Percentiles rank a stretch among this genome's conserved stretches.
phyloP scores from a whole-genome alignment of 129 eudicot genomes.

The Tanacetum coccineum region DNA sequence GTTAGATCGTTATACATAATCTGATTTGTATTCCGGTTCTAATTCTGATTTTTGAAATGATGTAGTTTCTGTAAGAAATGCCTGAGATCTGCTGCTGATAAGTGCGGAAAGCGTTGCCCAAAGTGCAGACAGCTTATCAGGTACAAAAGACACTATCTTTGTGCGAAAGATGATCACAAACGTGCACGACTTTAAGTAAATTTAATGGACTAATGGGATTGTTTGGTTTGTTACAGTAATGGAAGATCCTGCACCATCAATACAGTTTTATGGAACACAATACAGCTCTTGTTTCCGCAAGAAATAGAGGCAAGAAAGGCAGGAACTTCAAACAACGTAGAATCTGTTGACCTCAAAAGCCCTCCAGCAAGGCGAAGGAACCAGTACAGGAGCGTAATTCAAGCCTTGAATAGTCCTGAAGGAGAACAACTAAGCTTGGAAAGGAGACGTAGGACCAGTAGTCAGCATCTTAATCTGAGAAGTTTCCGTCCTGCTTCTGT shows the following conservation, averaged over 20 bases:
- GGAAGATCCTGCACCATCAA: slow-evolving; percentile 82
- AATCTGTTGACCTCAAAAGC: slow-evolving; percentile 23
- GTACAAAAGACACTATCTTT: slow-evolving; percentile 24
- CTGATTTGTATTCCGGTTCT: background rate
- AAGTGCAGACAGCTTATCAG: slow-evolving; percentile 95
- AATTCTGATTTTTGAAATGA: background rate
- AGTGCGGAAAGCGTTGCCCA: slow-evolving; percentile 87
- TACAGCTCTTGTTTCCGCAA: slow-evolving; percentile 86
- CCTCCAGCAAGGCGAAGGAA: slow-evolving; percentile 36
- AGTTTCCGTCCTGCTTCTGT: slow-evolving; percentile 37
- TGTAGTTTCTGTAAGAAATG: slow-evolving; percentile 89
- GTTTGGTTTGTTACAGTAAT: slow-evolving; percentile 43
- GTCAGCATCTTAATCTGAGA: slow-evolving; percentile 30
- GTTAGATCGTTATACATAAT: background rate
- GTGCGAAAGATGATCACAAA: background rate
- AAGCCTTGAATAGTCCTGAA: slow-evolving; percentile 36
- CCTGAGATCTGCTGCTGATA: slow-evolving; percentile 87
- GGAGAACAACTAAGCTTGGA: slow-evolving; percentile 29
- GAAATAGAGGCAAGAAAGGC: slow-evolving; percentile 78
- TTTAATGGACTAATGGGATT: background rate
- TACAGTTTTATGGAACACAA: slow-evolving; percentile 97
- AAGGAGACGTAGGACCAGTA: slow-evolving; percentile 39
- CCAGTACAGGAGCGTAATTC: slow-evolving; percentile 34
- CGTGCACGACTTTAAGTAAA: background rate
- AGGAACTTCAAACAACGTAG: slow-evolving; percentile 24